A percentile compares a stretch with the other conserved stretches of the same genome.
These are phyloP conservation scores for Beauveria sp. DNA, from an alignment of 2,329 filamentous ascomycete species.

Conservation along the genomic window DNA sequence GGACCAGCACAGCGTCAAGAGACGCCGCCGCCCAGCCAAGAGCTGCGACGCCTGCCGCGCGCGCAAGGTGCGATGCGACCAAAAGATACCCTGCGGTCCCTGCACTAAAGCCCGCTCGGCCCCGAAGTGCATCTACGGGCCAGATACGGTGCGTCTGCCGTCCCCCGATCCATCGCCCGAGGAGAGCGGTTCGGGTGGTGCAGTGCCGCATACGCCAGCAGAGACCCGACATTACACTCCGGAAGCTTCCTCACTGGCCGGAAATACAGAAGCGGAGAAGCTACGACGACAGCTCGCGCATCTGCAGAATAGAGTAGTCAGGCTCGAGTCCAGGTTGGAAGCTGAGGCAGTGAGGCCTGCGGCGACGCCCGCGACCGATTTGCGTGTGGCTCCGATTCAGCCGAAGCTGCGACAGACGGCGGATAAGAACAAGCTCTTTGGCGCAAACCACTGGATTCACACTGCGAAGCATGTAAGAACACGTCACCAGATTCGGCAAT, in stretches of 20 bases:
- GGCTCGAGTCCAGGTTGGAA: not conserved
- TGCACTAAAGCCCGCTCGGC: slow-evolving; percentile 1
- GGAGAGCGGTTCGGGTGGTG: not conserved
- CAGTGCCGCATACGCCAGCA: not conserved
- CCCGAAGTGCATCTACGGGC: slow-evolving; percentile 2
- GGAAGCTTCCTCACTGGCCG: not conserved
- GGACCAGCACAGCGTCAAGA: not conserved
- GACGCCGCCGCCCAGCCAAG: slow-evolving; percentile 9
- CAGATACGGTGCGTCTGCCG: not conserved
- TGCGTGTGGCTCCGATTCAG: not conserved
- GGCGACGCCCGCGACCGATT: not conserved
- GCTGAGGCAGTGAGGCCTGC: not conserved
- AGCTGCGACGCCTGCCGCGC: slow-evolving; percentile 8
- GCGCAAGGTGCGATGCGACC: slow-evolving; percentile 9
- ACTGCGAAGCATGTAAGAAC: not conserved
- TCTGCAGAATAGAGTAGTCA: not conserved
- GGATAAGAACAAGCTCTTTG: slow-evolving; percentile 8
- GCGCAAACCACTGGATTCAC: slow-evolving; percentile 6
- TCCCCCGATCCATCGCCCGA: slow-evolving; percentile 1
- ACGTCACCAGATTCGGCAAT: not conserved
- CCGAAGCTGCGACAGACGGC: not conserved
- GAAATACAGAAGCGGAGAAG: not conserved
- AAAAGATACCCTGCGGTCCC: not conserved
- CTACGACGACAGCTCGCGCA: not conserved
- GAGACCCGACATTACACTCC: not conserved